Evolutionary conservation across 768 basidiomycete species (phyloP), one percentile per base, ranked within the genome.

Genomic region (Aureoboletus auriporus): DNA sequence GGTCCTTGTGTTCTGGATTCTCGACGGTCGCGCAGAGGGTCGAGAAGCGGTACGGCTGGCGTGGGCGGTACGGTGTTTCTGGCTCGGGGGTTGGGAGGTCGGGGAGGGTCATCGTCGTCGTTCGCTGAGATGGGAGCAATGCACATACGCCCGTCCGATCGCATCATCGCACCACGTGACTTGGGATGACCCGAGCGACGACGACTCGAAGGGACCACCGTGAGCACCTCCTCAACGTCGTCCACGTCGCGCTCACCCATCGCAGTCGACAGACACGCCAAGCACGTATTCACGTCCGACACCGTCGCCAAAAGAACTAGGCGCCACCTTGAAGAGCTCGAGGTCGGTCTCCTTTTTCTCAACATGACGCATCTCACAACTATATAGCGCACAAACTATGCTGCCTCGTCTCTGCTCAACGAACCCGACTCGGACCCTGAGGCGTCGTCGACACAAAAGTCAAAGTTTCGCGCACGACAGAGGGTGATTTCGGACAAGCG

Each of bases 21-120:
- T 95, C 93, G 49, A 95, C 91, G 5, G 91, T 93, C 20, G 89
- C 93, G 51, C 90, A 92, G 49, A 90, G 72, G 13, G 90, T 93
- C n/a, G 89, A 87, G 67, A 93, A 91, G n/a, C 82, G 77, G 69
- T 92, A 90, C 0, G 86, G 87, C 65, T 82, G 82, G 50, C 88
- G 77, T 20, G 77, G 69, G 39, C 80, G 68, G 51, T 76, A 64
- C 2, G 89, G 89, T 0, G 88, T 85, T 50, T 90, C 89, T 27
- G 89, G 84, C 55, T 89, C 88, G 53, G 89, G 89, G 0, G 89
- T 91, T 13, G 85, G 87, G 26, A 90, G 71, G 53, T 86, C 82
- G 35, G 42, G n/a, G 59, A 53, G 52, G n/a, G 50, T 47, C 39
- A 50, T 40, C 33, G 61, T 41, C 30, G 38, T 40, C 17, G 38